Percentiles rank a stretch among this genome's conserved stretches.
These are phyloP conservation scores for Talaromyces rugulosus DNA, from an alignment of 2,329 filamentous ascomycete species.

Conservation along the genomic window DNA sequence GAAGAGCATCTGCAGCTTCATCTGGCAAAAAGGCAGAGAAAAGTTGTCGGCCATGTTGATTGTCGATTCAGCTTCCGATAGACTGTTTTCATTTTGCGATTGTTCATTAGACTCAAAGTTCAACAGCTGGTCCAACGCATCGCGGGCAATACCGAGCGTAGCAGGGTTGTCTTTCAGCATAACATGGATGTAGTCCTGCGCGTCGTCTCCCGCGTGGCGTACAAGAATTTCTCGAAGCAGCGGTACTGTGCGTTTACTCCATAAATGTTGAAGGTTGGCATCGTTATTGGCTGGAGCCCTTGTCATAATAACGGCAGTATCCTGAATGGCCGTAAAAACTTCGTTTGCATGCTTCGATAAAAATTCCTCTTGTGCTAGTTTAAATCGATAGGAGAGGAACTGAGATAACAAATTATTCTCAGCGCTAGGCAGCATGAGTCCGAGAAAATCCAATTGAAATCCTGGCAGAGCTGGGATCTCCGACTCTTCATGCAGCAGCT, in stretches of 20 bases:
- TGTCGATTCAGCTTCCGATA: conserved; percentile 31
- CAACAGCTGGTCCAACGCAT: conserved; percentile 31
- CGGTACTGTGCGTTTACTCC: conserved; percentile 22
- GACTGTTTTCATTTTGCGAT: conserved; percentile 14
- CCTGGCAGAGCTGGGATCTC: conserved; percentile 23
- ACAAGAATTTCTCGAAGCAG: conserved; percentile 32
- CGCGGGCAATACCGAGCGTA: conserved; percentile 24
- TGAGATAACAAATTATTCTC: conserved; percentile 20
- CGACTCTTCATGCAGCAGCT: conserved; percentile 19
- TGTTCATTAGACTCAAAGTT: conserved; percentile 20
- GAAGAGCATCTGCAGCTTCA: conserved; percentile 40
- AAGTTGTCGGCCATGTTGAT: conserved; percentile 37
- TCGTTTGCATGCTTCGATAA: conserved; percentile 30
- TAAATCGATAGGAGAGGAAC: conserved; percentile 38
- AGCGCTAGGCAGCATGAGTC: conserved; percentile 25
- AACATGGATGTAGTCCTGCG: conserved; percentile 26
- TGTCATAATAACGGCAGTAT: conserved; percentile 22
- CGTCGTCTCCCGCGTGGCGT: conserved; percentile 25
- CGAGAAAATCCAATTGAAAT: conserved; percentile 28
- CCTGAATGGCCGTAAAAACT: conserved; percentile 29
- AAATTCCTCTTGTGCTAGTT: conserved; percentile 37
- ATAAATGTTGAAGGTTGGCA: conserved; percentile 12
- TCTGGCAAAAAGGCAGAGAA: conserved; percentile 39
- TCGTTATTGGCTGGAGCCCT: conserved; percentile 2
- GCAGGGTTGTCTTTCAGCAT: conserved; percentile 25